These are phyloP conservation scores for Sordaria brevicollis DNA, from an alignment of 495 filamentous ascomycete species.

Conservation along the genomic window DNA sequence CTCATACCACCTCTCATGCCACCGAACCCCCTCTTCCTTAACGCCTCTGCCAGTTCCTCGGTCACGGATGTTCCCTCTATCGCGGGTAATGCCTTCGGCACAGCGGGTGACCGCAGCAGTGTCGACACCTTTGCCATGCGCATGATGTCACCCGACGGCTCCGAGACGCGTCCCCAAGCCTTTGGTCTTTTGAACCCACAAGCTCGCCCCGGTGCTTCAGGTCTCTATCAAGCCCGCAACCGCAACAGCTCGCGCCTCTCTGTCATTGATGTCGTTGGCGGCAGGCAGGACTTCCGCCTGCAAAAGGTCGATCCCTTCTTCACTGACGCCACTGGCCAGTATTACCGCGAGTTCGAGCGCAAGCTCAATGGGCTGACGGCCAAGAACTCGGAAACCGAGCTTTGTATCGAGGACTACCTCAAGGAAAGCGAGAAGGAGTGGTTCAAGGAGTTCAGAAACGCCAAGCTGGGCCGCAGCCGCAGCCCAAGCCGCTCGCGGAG, in stretches of 20 bases:
- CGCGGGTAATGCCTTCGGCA: constrained; percentile 9
- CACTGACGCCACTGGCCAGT: constrained; percentile 49
- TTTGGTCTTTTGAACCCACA: constrained; percentile 11
- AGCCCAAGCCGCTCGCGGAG: constrained; percentile 9
- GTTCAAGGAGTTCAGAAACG: constrained; percentile 46
- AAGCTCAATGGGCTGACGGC: constrained; percentile 39
- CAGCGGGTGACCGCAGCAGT: constrained; percentile 6
- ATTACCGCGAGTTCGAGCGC: constrained; percentile 45
- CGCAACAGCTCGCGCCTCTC: constrained; percentile 16
- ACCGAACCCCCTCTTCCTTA: constrained; percentile 15
- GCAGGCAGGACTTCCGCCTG: constrained; percentile 28
- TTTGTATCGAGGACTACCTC: constrained; percentile 56
- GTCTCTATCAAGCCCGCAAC: constrained; percentile 9
- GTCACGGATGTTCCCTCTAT: constrained; percentile 10
- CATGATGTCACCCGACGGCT: constrained; percentile 16
- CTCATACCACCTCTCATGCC: constrained; percentile 9
- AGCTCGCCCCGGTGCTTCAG: constrained; percentile 7
- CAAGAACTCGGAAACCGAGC: constrained; percentile 44
- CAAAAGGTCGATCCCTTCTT: constrained; percentile 59
- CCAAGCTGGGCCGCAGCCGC: constrained; percentile 29
- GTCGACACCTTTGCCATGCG: constrained; percentile 19
- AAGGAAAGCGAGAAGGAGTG: constrained; percentile 53
- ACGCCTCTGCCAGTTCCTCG: constrained; percentile 12
- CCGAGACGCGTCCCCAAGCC: constrained; percentile 7
- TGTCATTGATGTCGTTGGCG: constrained; percentile 8